Percentiles rank a stretch among this genome's conserved stretches.
Evolutionary conservation across 108 stramenopile species (phyloP).

Genomic region (Cyclotella baltica): DNA sequence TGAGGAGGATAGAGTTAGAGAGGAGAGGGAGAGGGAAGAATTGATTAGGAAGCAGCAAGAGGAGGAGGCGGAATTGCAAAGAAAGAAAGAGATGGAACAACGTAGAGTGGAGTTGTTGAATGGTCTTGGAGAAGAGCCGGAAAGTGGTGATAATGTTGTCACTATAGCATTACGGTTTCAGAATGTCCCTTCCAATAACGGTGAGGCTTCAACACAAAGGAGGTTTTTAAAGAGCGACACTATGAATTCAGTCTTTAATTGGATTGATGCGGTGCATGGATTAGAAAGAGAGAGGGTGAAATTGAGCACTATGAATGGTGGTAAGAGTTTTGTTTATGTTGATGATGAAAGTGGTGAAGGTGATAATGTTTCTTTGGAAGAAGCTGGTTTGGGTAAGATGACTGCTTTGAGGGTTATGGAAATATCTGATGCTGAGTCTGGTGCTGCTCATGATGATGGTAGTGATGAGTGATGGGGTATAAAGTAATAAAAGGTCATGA

Average conservation of each 20-base stretch:
- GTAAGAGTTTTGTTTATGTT: conserved; percentile 67
- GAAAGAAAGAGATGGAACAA: conserved; percentile 45
- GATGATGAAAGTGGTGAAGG: conserved; percentile 10
- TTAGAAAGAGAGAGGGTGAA: conserved; percentile 78
- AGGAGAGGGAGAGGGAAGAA: conserved; percentile 37
- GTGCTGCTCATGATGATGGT: conserved; percentile 5
- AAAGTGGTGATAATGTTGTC: conserved; percentile 48
- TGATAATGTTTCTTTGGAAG: conserved; percentile 52
- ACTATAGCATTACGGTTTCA: conserved; percentile 75
- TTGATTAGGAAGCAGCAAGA: conserved; percentile 29
- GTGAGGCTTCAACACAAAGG: conserved; percentile 30
- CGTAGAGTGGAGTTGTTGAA: conserved; percentile 61
- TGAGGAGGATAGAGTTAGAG: conserved; percentile 58
- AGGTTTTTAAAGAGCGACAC: conserved; percentile 57
- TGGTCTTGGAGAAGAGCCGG: conserved; percentile 66
- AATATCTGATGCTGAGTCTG: conserved; percentile 23
- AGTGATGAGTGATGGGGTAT: too few relatives aligned
- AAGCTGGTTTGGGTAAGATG: conserved; percentile 73
- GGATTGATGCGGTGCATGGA: conserved; percentile 80
- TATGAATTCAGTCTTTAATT: conserved; percentile 76
- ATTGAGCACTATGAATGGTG: conserved; percentile 80
- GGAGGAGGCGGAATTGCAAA: conserved; percentile 47
- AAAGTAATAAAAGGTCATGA: too few relatives aligned
- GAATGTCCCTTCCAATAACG: conserved; percentile 46
- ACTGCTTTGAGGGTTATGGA: conserved; percentile 70